phyloP scores from a whole-genome alignment of 768 basidiomycete genomes.

The Mycena epipterygia region DNA sequence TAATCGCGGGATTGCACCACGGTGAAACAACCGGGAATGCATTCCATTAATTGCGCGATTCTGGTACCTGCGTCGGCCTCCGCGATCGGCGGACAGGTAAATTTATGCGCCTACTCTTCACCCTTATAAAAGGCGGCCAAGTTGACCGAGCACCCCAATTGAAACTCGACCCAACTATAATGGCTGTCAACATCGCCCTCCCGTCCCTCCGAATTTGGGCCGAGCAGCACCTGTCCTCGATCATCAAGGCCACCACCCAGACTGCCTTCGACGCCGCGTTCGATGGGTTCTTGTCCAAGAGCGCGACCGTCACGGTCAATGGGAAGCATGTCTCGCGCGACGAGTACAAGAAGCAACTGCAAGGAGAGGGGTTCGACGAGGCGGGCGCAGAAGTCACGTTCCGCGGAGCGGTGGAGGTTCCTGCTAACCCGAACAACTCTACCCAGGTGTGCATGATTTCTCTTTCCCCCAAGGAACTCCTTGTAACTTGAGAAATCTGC shows the following conservation, averaged over 20 bases:
- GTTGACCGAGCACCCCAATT: background rate
- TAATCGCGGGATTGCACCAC: background rate
- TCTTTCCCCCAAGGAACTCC: background rate
- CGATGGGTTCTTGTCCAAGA: conserved; percentile 54
- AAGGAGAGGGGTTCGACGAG: conserved; percentile 45
- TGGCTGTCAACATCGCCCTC: conserved; percentile 28
- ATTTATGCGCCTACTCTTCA: background rate
- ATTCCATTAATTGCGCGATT: background rate
- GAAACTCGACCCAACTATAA: background rate
- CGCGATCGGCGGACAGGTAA: conserved; percentile 14
- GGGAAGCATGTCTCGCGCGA: conserved; percentile 53
- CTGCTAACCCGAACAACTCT: conserved; percentile 35
- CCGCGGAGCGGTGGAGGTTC: conserved; percentile 46
- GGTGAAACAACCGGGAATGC: background rate
- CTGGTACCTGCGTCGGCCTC: background rate
- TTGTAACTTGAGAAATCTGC: background rate
- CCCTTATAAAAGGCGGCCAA: conserved; percentile 4
- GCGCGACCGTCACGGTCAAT: conserved; percentile 57
- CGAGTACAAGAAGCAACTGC: conserved; percentile 55
- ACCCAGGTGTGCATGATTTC: conserved; percentile 25
- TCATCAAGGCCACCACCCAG: conserved; percentile 55
- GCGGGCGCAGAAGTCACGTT: conserved; percentile 46
- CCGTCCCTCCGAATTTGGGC: conserved; percentile 60
- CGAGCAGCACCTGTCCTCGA: conserved; percentile 50
- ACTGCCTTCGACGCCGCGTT: conserved; percentile 53